Evolutionary conservation across 1,139 yeast genomes (phyloP).

Genomic region (Suhomyces guaymorum): DNA sequence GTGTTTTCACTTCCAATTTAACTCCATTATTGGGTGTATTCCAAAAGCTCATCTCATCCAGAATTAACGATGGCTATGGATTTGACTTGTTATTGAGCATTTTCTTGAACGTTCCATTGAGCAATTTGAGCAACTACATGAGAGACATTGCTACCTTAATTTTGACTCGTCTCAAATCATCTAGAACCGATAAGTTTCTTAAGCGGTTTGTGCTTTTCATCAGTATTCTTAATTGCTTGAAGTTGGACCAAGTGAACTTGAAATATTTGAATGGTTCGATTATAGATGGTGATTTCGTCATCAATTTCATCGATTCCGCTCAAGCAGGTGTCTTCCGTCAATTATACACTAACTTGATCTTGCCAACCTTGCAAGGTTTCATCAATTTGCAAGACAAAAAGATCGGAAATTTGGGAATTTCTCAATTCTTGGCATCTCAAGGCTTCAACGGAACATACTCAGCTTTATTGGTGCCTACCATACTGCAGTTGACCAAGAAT

Average conservation of each 20-base stretch:
- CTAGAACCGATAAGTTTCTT: constrained; percentile 80
- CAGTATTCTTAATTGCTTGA: constrained; percentile 48
- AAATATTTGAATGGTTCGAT: constrained; percentile 14
- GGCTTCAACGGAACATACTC: constrained; percentile 37
- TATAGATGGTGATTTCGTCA: constrained; percentile 52
- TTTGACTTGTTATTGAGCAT: constrained; percentile 80
- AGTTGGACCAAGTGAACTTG: constrained; percentile 25
- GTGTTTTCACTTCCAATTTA: constrained; percentile 49
- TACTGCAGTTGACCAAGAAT: constrained; percentile 52
- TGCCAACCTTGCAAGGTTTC: constrained; percentile 66
- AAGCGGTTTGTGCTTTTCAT: constrained; percentile 70
- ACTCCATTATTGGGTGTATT: constrained; percentile 93
- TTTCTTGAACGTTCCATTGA: constrained; percentile 56
- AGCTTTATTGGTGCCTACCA: constrained; percentile 47
- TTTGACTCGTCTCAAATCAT: constrained; percentile 74
- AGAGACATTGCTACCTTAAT: constrained; percentile 75
- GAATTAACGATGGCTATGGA: constrained; percentile 76
- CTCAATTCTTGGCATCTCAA: constrained; percentile 44
- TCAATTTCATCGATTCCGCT: constrained; percentile 59
- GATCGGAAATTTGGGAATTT: constrained; percentile 71
- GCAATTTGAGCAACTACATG: constrained; percentile 53
- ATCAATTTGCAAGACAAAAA: constrained; percentile 75
- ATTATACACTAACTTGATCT: constrained; percentile 60
- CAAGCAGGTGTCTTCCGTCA: constrained; percentile 68
- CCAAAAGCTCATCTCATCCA: constrained; percentile 87